These are phyloP conservation scores for Cordyceps cicadae DNA, from an alignment of 2,329 filamentous ascomycete genomes.

Conservation along the genomic window DNA sequence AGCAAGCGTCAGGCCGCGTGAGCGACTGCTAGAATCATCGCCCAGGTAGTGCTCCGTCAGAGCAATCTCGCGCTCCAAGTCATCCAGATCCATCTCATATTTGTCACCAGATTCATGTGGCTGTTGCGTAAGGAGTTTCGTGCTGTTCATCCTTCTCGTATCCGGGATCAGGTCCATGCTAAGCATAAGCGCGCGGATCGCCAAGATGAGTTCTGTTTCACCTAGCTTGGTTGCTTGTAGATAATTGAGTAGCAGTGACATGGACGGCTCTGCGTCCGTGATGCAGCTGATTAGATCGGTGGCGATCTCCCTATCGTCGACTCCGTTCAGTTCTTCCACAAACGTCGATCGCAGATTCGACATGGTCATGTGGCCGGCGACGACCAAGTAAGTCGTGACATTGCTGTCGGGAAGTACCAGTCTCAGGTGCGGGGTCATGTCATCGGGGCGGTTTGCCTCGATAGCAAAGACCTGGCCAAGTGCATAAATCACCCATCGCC, in stretches of 20 bases:
- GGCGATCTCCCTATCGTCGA: constrained; percentile 40
- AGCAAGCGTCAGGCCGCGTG: constrained; percentile 56
- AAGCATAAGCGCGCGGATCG: constrained; percentile 58
- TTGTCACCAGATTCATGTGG: constrained; percentile 23
- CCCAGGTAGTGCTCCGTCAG: constrained; percentile 60
- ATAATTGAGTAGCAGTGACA: constrained; percentile 58
- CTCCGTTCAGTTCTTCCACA: constrained; percentile 35
- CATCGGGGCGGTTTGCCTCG: constrained; percentile 34
- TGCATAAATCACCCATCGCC: constrained; percentile 56
- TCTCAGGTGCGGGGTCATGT: constrained; percentile 22
- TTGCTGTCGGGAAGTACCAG: constrained; percentile 42
- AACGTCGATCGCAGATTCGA: constrained; percentile 53
- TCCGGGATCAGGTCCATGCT: constrained; percentile 55
- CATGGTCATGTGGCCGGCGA: constrained; percentile 51
- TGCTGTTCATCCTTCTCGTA: constrained; percentile 23
- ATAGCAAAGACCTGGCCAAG: constrained; percentile 55
- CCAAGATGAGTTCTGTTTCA: constrained; percentile 56
- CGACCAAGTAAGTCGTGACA: constrained; percentile 49
- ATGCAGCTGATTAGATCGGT: constrained; percentile 56
- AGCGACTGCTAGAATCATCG: constrained; percentile 54
- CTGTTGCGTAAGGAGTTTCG: constrained; percentile 25
- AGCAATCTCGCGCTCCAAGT: constrained; percentile 57
- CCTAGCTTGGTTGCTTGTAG: constrained; percentile 58
- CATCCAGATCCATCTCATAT: constrained; percentile 48
- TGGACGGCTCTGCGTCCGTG: constrained; percentile 56